These are phyloP conservation scores for Diaporthe sp. DNA, from an alignment of 2,329 filamentous ascomycete genomes.

Conservation along the genomic window DNA sequence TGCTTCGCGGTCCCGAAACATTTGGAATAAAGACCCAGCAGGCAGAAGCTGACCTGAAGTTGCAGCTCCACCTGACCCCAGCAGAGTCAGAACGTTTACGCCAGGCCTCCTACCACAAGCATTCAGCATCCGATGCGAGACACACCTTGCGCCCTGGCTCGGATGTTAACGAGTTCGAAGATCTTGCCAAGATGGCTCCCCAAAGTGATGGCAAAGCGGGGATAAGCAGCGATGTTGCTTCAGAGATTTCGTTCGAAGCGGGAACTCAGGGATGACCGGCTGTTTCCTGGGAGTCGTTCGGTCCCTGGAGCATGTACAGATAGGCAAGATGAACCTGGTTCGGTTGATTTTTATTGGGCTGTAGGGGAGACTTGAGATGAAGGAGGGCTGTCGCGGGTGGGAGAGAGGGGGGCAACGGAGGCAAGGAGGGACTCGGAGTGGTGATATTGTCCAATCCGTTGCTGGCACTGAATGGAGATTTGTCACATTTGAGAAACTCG, in stretches of 20 bases:
- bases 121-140: constrained; percentile 65
- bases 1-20: constrained; percentile 14
- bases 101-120: constrained; percentile 67
- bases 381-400: neutral
- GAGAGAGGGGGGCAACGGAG: too few relatives aligned
- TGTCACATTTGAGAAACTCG: neutral
- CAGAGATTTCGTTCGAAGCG: neutral
- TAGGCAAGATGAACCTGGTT: neutral
- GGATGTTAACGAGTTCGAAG: constrained; percentile 56
- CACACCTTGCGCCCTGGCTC: constrained; percentile 62
- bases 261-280: neutral
- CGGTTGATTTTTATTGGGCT: neutral
- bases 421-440: too few relatives aligned
- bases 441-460: neutral
- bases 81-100: constrained; percentile 65
- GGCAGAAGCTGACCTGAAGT: neutral
- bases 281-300: neutral
- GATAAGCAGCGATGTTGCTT: neutral
- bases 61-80: constrained; percentile 65
- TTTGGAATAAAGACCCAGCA: neutral
- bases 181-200: constrained; percentile 45
- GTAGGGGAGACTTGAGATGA: neutral
- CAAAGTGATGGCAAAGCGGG: neutral
- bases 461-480: neutral
- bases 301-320: neutral